Evolutionary conservation across 345 rosid genomes (phyloP), one percentile per base, ranked within the genome.

Genomic region (Eucalyptus lansdowneana): DNA sequence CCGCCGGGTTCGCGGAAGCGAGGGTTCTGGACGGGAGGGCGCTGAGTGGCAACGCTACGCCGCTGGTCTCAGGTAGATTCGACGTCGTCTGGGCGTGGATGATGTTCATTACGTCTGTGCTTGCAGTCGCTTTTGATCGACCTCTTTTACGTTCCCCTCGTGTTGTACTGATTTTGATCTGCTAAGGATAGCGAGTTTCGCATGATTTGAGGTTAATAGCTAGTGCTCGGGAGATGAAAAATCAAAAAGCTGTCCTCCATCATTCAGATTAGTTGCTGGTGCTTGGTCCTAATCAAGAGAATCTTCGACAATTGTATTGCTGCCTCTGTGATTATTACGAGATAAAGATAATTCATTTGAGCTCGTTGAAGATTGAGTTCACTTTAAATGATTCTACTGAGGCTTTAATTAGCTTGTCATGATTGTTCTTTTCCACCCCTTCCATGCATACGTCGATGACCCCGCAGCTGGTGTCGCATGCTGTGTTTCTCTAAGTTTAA

Each of bases 1-100:
- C 91, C 53, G 87, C 80, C 60, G 89, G 94, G 88, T 93, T 94
- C 90, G 91, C 88, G 21, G 94, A 93, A 80, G 91, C 96, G 87
- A 92, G 96, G 92, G 88, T 88, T 86, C 87, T 94, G 88, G 93
- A 90, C 54, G 85, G 88, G 5, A 89, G 81, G 88, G 89, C 90
- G 11, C 87, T 47, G 88, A 91, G 94, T 88, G 91, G 50, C 58
- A 86, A 27, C 8, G 34, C 87, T n/a, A 50, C 90, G 87, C 54
- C 89, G n/a, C 86, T 62, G 80, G 53, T 34, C 81, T 67, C 49
- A 44, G 81, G 89, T 65, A 50, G 29, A 86, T 51, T 34, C 62
- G 81, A 31, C 44, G 89, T 45, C 47, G 21, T 31, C 50, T 88
- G 58, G 54, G 25, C 4, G 10, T 12, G 81, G 85, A 25, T 47